Base-by-base conservation (phyloP, 352 stramenopile species). In the Pythium dissotocum region DNA sequence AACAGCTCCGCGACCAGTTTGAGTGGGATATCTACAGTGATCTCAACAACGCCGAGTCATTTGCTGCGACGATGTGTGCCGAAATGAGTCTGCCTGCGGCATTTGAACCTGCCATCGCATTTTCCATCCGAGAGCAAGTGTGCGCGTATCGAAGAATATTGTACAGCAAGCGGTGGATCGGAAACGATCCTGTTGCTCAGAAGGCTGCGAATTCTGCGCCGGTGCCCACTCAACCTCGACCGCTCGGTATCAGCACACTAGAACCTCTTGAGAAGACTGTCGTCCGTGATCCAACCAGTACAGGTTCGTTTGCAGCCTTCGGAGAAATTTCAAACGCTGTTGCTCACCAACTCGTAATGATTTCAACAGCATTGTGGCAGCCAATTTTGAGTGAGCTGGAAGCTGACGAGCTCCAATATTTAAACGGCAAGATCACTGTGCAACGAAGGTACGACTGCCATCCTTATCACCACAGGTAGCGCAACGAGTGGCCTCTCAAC, bases 61-160 rank as follows among this genome's bases (percentile, higher is more conserved):
- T 93, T 65, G 83, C 85, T 1, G 65, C 51, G 46, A 83, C 73
- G 53, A 63, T 93, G 21, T 88, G 82, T 40, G 64, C 67, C 53
- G 85, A 93, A 26, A 61, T 93, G 49, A 83, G 82, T 54, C 67
- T 93, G 49, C 76, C 85, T 0, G 60, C 60, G 10, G 28, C 62
- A 13, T 91, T 93, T 57, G 78, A 90, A 54, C 70, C 75, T 8
- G 85, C 85, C 9, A 87, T 89, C 58, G 74, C 77, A 18, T 93
- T 90, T 71, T 88, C 83, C 8, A 90, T 92, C 40, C 83, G 77
- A 28, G 85, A 93, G 58, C 85, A 93, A 74, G 80, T 91, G 26
- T 68, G 71, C 26, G 82, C 82, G 16, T 93, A 92, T 70, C 80
- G 85, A 58, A 71, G 77, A 35, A 78, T 76, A 53, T 26, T 89